Evolutionary conservation across 2,329 filamentous ascomycete species (phyloP).

Genomic region (Lojkania enalia): DNA sequence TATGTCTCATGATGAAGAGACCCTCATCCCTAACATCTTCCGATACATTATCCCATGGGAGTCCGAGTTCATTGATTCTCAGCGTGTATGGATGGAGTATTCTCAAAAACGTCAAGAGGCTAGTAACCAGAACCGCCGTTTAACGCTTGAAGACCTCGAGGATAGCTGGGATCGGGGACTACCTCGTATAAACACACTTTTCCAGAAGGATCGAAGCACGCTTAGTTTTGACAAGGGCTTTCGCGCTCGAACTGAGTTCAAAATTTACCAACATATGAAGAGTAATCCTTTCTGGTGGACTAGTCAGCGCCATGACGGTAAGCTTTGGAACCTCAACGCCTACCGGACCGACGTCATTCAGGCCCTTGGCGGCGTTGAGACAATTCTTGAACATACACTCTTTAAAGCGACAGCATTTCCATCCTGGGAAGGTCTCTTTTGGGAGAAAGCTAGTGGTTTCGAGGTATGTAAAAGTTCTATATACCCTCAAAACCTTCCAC

Average conservation of each 20-base stretch:
- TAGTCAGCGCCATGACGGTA: conserved; percentile 93
- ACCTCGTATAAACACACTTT: conserved; percentile 96
- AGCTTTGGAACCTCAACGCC: conserved; percentile 94
- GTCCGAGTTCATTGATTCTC: conserved; percentile 97
- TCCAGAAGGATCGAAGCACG: conserved; percentile 97
- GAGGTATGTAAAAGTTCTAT: too few relatives aligned
- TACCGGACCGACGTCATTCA: conserved; percentile 98
- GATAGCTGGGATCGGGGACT: conserved; percentile 98
- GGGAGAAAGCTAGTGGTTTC: conserved; percentile 67
- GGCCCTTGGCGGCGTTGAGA: conserved; percentile 93
- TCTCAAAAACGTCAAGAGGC: conserved; percentile 97
- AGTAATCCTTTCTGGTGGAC: conserved; percentile 99
- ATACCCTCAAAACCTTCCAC: too few relatives aligned
- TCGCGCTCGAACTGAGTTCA: conserved; percentile 93
- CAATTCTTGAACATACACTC: conserved; percentile 92
- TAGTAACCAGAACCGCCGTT: conserved; percentile 91
- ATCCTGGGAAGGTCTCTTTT: conserved; percentile 95
- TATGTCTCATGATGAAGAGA: conserved; percentile 98
- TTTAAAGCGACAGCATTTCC: conserved; percentile 98
- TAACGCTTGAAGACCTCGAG: conserved; percentile 94
- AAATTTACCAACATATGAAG: conserved; percentile 98
- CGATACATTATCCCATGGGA: conserved; percentile 99
- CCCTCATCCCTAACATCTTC: conserved; percentile 97
- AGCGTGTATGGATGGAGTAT: conserved; percentile 98
- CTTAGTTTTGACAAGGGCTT: conserved; percentile 99